Conservation (phyloP, 495 filamentous ascomycete species). For the Trypethelium eluteriae region DNA sequence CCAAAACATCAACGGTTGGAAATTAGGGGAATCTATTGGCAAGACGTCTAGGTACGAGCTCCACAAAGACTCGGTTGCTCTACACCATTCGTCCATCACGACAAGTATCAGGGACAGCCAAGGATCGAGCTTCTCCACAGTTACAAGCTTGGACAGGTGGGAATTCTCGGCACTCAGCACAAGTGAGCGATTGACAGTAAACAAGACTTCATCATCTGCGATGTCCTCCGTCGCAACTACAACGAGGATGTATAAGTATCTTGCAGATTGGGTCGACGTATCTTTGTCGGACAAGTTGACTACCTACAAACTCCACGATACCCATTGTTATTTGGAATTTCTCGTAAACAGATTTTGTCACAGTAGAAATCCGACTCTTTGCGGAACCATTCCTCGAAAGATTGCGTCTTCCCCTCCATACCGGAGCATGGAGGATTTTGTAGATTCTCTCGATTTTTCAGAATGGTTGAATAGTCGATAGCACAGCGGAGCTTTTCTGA, state of each 20-base stretch:
- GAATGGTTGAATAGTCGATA: too few species aligned
- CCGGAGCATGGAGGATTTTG: not conserved
- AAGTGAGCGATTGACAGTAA: slow-evolving; percentile 51
- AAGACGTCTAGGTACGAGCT: slow-evolving; percentile 74
- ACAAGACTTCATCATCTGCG: slow-evolving; percentile 55
- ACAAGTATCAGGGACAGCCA: slow-evolving; percentile 67
- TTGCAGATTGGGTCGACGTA: not conserved
- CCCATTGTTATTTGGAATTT: not conserved
- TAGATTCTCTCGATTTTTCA: not conserved
- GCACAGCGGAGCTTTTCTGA: too few species aligned
- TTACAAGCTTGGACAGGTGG: slow-evolving; percentile 22
- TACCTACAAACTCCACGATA: slow-evolving; percentile 1
- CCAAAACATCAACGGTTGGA: slow-evolving; percentile 94
- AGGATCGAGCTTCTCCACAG: slow-evolving; percentile 30
- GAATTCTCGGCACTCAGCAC: slow-evolving; percentile 43
- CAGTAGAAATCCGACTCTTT: not conserved
- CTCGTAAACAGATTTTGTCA: not conserved
- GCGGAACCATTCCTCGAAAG: slow-evolving; percentile 1
- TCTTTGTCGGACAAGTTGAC: not conserved
- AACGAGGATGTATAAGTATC: not conserved
- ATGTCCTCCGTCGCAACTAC: slow-evolving; percentile 54
- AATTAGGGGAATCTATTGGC: slow-evolving; percentile 45
- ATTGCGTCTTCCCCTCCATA: not conserved
- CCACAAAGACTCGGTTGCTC: slow-evolving; percentile 59
- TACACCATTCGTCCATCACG: slow-evolving; percentile 69